Percentiles rank a stretch among this genome's conserved stretches.
Evolutionary conservation across 768 basidiomycete species (phyloP).

Genomic region (Boletus vinaceobasis): DNA sequence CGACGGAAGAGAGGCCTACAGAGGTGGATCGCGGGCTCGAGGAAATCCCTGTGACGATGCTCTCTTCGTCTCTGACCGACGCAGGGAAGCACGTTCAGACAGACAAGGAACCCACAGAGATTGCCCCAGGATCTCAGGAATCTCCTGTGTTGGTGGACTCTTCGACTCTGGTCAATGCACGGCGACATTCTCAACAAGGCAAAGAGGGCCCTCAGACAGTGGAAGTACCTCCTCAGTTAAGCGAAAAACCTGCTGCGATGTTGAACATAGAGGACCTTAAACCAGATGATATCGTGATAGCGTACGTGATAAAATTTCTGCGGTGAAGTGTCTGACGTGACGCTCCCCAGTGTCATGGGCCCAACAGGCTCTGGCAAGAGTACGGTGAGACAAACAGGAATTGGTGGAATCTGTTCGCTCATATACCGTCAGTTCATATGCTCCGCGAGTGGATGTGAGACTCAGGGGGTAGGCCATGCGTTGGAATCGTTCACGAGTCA

Average conservation of each 20-base stretch:
- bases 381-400: not conserved
- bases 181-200: too few species aligned
- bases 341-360: slow-evolving; percentile 12
- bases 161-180: too few species aligned
- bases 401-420: not conserved
- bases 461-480: slow-evolving; percentile 2
- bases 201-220: too few species aligned
- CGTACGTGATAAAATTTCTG: slow-evolving; percentile 1
- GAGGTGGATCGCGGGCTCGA: too few species aligned
- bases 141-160: too few species aligned
- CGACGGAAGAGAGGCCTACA: too few species aligned
- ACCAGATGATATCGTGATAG: slow-evolving; percentile 7
- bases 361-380: slow-evolving; percentile 13
- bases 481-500: slow-evolving; percentile 11
- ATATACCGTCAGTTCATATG: slow-evolving; percentile 8
- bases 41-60: too few species aligned
- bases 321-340: not conserved
- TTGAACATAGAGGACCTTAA: not conserved
- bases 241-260: not conserved
- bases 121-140: too few species aligned
- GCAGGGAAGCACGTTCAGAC: too few species aligned
- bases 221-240: too few species aligned
- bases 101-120: too few species aligned
- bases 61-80: too few species aligned
- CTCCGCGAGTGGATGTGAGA: not conserved